Evolutionary conservation across 345 rosid species (phyloP), one percentile per base, ranked within the genome.

Genomic region (Balakata baccata): DNA sequence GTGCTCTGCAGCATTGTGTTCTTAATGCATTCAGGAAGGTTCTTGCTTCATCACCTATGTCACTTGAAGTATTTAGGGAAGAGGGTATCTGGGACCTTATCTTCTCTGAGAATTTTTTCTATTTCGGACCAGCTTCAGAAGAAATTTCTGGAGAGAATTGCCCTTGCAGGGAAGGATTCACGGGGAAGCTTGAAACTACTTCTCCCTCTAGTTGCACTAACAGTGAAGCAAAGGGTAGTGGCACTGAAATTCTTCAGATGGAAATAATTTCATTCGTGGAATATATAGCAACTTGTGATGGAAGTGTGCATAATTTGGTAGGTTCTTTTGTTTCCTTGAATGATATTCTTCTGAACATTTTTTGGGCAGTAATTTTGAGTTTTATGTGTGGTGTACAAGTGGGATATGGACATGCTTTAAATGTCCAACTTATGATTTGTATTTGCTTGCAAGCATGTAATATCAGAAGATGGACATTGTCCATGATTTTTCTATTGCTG

Each of bases 1-100:
- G 60, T 68, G 80, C 80, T 51, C 74, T 89, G 81, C 94, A 88
- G 81, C 88, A 80, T 76, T 79, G 52, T 73, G 83, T 79, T 69
- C 88, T 89, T 66, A 78, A 80, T 64, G 82, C 83, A 47, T 89
- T 87, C 73, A 83, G 79, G 77, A 88, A 74, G 80, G 74, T 86
- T 81, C 86, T 89, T 81, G 85, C 77, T 80, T 86, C 86, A 58
- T 81, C 84, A 54, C 84, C 92, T 60, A 66, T 14, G 52, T 77
- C 80, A 34, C 81, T 89, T 64, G 89, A 86, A 78, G 75, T 83
- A 67, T 80, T 86, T 13, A 83, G 94, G 76, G 87, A 84, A 73
- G 92, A 86, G 71, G 86, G 92, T 23, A 66, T 89, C 52, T 89
- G 94, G 94, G 92, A 89, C 68, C 92, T 89, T 75, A 72, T 89